These are phyloP conservation scores for Shiraia bambusicola DNA, from an alignment of 2,329 filamentous ascomycete genomes.

Conservation along the genomic window DNA sequence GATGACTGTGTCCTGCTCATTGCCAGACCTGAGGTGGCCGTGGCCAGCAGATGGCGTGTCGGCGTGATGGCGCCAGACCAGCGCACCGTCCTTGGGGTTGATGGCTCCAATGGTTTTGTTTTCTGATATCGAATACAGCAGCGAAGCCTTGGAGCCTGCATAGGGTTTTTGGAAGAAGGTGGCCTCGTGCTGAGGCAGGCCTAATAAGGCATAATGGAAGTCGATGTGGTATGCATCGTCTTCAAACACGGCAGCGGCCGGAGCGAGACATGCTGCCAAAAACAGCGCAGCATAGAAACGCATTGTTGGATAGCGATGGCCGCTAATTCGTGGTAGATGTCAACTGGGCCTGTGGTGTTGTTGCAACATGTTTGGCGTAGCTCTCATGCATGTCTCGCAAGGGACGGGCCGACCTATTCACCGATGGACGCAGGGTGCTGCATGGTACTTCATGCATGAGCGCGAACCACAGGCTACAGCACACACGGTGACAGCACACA, in stretches of 20 bases:
- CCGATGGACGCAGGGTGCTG: not conserved
- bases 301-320: conserved; percentile 33
- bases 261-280: conserved; percentile 48
- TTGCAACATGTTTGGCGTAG: not conserved
- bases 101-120: conserved; percentile 81
- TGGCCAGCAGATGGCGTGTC: conserved; percentile 42
- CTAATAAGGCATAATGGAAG: conserved; percentile 88
- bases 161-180: conserved; percentile 95
- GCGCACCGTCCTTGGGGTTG: conserved; percentile 78
- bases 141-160: conserved; percentile 76
- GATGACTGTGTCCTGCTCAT: conserved; percentile 75
- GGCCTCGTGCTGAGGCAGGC: conserved; percentile 75
- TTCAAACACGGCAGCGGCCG: conserved; percentile 70
- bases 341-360: not conserved
- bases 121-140: conserved; percentile 90
- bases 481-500: no score
- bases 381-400: not conserved
- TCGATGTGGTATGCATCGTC: conserved; percentile 92
- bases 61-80: conserved; percentile 84
- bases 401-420: conserved; percentile 1
- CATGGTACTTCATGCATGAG: not conserved
- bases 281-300: conserved; percentile 39
- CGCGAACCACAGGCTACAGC: not conserved
- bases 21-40: conserved; percentile 67
- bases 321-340: conserved; percentile 2